Evolutionary conservation across 306 rosid species (phyloP).

Genomic region (Glycine latifolia): DNA sequence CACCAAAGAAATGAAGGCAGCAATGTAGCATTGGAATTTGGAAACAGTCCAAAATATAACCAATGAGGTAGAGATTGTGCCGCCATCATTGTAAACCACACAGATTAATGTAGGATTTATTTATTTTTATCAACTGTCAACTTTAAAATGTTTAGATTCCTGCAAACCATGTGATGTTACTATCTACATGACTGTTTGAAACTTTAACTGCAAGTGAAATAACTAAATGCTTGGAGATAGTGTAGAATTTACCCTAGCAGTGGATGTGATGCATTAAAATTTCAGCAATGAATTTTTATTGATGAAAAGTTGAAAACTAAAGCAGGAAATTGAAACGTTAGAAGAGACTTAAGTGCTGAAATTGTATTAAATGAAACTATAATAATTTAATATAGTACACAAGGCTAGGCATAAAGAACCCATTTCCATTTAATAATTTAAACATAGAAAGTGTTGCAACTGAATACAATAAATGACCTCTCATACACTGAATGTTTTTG

Average conservation of each 20-base stretch:
- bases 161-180: too few relatives aligned
- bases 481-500: conserved; percentile 4
- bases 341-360: conserved; percentile 21
- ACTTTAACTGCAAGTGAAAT: too few relatives aligned
- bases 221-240: conserved; percentile 4
- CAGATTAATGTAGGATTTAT: too few relatives aligned
- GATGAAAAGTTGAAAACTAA: conserved; percentile 11
- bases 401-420: conserved; percentile 27
- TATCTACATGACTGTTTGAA: too few relatives aligned
- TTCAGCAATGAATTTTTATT: conserved; percentile 21
- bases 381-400: conserved; percentile 16
- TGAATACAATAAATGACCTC: conserved; percentile 25
- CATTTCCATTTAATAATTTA: conserved; percentile 28
- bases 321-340: conserved; percentile 25
- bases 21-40: background rate
- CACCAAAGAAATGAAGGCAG: too few relatives aligned
- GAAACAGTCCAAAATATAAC: background rate
- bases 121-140: background rate
- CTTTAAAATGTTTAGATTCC: background rate
- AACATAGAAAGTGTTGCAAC: background rate
- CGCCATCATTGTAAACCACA: too few relatives aligned
- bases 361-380: conserved; percentile 21
- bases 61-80: too few relatives aligned
- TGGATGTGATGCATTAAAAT: background rate
- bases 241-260: background rate